Base-by-base conservation (phyloP, 805 yeast species). In the Candida namnaoensis region DNA sequence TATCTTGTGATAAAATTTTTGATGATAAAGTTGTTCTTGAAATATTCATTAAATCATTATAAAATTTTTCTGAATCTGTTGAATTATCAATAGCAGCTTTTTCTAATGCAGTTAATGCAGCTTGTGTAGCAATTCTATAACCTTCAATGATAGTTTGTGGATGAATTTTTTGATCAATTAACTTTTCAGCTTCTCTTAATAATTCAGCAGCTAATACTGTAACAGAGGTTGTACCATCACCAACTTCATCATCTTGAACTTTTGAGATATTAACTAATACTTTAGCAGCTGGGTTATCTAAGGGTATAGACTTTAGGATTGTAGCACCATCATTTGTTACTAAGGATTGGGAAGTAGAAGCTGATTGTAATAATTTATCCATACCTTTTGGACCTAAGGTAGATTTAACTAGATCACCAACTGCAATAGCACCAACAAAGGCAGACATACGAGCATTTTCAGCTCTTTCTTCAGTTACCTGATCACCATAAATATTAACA, bases 161-260 rank as follows among this genome's bases (percentile, higher is more conserved):
- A 64, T 93, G 99, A 53, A 93, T 88, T 14, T 93, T 98, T 61
- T 85, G 87, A 51, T 78, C 80, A 54, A 93, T 74, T 45, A 93
- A 71, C 60, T 82, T 82, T 54, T 93, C 99, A 42, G 98, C 95
- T 14, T 99, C 99, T 28, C 91, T 95, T 42, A 93, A 70, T 38
- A 93, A 66, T 5, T 97, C 91, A 33, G 99, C 99, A 6, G 97
- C 87, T 47, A 93, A 71, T 42, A 93, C 91, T 27, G 95, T 99
- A 30, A 93, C 99, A 2, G 96, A 82, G 0, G 99, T 93, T 32
- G 99, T 93, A 49, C 99, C 99, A 61, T 93, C 99, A 42, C 99
- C 99, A n/a, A 98, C 99, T 64, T 90, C 99, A 34, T 90, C 84
- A 55, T 93, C 99, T 66, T 93, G 99, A 1, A 99, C 98, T 35